Percentiles rank a stretch among this genome's conserved stretches.
Evolutionary conservation across 257 asterid species (phyloP).

Genomic region (Capsicum rhomboideum): DNA sequence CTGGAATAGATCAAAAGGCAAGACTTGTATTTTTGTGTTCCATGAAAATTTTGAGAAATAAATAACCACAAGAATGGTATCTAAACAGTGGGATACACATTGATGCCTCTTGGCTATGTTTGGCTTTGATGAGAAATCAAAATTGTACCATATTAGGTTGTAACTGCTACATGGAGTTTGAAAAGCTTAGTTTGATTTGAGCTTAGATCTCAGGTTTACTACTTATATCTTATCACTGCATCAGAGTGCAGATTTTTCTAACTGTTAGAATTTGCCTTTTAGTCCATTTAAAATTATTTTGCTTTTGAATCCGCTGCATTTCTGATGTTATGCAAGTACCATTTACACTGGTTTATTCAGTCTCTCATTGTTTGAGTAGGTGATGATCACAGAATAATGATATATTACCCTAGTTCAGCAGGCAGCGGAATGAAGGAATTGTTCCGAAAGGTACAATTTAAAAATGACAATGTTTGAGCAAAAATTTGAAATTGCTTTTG

Average conservation of each 20-base stretch:
- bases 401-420: slow-evolving; percentile 96
- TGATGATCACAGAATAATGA: slow-evolving; percentile 96
- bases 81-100: neutral
- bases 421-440: slow-evolving; percentile 98
- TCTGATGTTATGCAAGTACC: neutral
- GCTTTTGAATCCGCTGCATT: neutral
- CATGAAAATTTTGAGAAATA: neutral
- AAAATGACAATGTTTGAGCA: neutral
- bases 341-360: neutral
- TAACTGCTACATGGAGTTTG: neutral
- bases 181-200: neutral
- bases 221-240: neutral
- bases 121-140: neutral
- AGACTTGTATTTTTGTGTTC: neutral
- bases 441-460: slow-evolving; percentile 70
- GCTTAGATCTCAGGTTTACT: neutral
- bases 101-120: neutral
- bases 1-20: neutral
- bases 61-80: neutral
- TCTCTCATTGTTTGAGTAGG: slow-evolving; percentile 42
- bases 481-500: neutral
- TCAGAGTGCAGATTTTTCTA: neutral
- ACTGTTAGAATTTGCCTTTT: neutral
- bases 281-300: neutral
- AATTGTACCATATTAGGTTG: neutral